phyloP scores from a whole-genome alignment of 805 yeast species.

The Metschnikowia lunata region DNA sequence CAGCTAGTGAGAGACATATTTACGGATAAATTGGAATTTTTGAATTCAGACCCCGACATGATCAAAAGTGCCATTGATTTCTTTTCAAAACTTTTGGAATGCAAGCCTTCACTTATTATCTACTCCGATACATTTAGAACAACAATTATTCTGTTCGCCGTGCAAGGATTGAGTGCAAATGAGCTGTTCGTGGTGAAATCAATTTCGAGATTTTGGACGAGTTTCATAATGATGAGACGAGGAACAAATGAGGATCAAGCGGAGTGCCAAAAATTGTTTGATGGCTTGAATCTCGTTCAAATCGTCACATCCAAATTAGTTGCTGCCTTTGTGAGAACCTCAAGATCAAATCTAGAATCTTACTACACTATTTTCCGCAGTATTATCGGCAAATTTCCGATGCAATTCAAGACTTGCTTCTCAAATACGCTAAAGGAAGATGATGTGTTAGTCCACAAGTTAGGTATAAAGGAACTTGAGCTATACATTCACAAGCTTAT shows the following conservation, averaged over 20 bases:
- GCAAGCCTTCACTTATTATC: constrained; percentile 46
- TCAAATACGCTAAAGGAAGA: constrained; percentile 2
- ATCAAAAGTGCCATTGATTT: constrained; percentile 49
- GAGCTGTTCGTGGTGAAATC: constrained; percentile 56
- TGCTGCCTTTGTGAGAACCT: constrained; percentile 34
- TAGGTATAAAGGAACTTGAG: constrained; percentile 31
- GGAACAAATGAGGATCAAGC: constrained; percentile 43
- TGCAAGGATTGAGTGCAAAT: constrained; percentile 39
- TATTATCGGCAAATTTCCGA: constrained; percentile 44
- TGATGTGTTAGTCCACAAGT: constrained; percentile 5
- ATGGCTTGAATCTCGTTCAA: constrained; percentile 20
- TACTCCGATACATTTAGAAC: constrained; percentile 23
- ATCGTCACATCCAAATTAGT: constrained; percentile 25
- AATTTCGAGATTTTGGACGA: constrained; percentile 52
- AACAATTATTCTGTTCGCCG: constrained; percentile 24
- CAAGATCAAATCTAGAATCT: constrained; percentile 59
- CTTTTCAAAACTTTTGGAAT: constrained; percentile 45
- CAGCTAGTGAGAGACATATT: constrained; percentile 38
- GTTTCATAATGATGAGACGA: constrained; percentile 41
- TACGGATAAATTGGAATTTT: constrained; percentile 26
- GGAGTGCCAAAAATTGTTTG: constrained; percentile 18
- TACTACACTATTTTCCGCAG: constrained; percentile 51
- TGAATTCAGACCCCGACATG: constrained; percentile 56
- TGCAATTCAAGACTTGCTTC: constrained; percentile 35
- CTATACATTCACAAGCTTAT: constrained; percentile 51